phyloP scores from a whole-genome alignment of 2,329 filamentous ascomycete genomes.

The Ophiostoma montium region DNA sequence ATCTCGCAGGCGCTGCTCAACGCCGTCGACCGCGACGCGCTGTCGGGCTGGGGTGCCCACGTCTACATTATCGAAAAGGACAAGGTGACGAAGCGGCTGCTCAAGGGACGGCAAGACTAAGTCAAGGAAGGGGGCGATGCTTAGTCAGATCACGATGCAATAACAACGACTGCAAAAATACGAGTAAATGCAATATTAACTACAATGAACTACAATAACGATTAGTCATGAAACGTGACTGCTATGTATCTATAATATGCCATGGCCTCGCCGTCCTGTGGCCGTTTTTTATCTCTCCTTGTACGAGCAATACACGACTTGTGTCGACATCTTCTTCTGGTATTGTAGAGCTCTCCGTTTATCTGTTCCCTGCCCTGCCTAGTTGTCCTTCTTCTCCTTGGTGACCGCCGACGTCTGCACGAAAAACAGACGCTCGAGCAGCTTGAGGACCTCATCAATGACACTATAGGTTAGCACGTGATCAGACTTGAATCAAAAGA shows the following conservation, averaged over 20 bases:
- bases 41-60: slow-evolving; percentile 96
- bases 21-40: slow-evolving; percentile 88
- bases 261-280: too few relatives aligned
- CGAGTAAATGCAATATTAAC: too few relatives aligned
- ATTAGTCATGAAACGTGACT: too few relatives aligned
- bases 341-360: too few relatives aligned
- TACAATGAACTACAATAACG: too few relatives aligned
- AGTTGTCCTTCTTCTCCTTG: slow-evolving; percentile 41
- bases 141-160: too few relatives aligned
- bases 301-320: too few relatives aligned
- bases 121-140: too few relatives aligned
- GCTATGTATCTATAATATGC: too few relatives aligned
- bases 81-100: slow-evolving; percentile 96
- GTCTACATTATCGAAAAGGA: slow-evolving; percentile 99
- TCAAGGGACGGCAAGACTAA: slow-evolving; percentile 95
- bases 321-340: too few relatives aligned
- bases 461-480: slow-evolving; percentile 26
- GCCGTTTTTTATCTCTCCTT: too few relatives aligned
- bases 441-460: slow-evolving; percentile 75
- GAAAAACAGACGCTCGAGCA: slow-evolving; percentile 55
- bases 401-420: slow-evolving; percentile 29
- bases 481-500: not conserved
- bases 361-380: slow-evolving; percentile 17
- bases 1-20: slow-evolving; percentile 92
- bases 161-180: too few relatives aligned